Evolutionary conservation across 805 yeast genomes (phyloP), one percentile per base, ranked within the genome.

Genomic region (Cyberlindnera maritima): DNA sequence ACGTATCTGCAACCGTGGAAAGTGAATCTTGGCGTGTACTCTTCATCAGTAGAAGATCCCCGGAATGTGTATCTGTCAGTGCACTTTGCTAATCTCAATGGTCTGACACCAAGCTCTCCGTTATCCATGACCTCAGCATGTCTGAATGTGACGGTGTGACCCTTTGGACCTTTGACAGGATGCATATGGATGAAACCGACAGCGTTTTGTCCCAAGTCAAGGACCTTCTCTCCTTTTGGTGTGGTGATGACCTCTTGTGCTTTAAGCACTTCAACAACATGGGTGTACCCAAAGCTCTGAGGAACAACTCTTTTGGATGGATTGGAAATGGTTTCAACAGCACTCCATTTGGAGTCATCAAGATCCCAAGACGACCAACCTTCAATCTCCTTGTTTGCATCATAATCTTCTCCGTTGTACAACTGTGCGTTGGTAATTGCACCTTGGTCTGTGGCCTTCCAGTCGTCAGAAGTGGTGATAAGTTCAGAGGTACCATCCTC

Each of bases 81-180:
- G 15, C 33, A 28, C 15, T 46, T 41, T 12, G 53, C 56, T 3
- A 13, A 44, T 38, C 56, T 46, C 17, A 52, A 18, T 12, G 56
- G 56, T 33, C 54, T 44, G 1, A 33, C 37, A 20, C 56, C 54
- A 3, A 52, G 36, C 35, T 52, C 56, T 3, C 43, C 50, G 11
- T 47, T n/a, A 35, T 52, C 56, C 43, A 52, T 21, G 2, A 52
- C 56, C 19, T 52, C 56, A 11, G 54, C 56, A 33, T 52, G 56
- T 18, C 26, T 49, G 33, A 52, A 29, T 3, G 41, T 40, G 14
- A 47, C 41, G 9, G 29, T 41, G 33, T 45, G 50, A 2, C 52
- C 52, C 23, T 41, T 47, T 17, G 45, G 19, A 11, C 45, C 56
- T 8, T 43, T 52, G 10, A 50, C 44, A n/a, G 33, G 36, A 10